Base-by-base conservation (phyloP, 768 basidiomycete genomes). In the Coprinopsis strossmayeri region DNA sequence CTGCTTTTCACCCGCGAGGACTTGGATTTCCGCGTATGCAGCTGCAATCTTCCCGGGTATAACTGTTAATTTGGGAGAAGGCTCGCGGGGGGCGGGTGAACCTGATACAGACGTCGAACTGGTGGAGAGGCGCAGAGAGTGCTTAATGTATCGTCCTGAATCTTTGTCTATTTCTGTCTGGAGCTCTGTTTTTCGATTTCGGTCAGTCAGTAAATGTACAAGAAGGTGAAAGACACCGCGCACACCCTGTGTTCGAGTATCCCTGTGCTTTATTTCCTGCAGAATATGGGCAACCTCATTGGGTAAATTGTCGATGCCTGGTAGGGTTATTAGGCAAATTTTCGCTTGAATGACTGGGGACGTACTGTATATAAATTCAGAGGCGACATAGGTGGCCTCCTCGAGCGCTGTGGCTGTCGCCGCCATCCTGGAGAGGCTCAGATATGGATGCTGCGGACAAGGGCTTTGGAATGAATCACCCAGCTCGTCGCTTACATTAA, bases 311-410 rank as follows among this genome's bases (percentile, higher is more conserved):
- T 80, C 77, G 41, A 79, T 66, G 55, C 72, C 77, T 80, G 23
- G 13, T 21, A 23, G 12, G n/a, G 24, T 20, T 44, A 24, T 35
- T 25, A 52, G 44, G 48, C 25, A 32, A 15, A 32, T 13, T 28
- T 24, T 26, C 12, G 12, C 9, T 15, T 27, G 20, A 26, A 32
- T 30, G 32, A 32, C 35, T 18, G 18, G 25, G 32, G 20, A 59
- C 71, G 32, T 26, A 76, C 78, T 77, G 61, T 78, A 77, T 38
- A 79, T 75, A 61, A 75, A 79, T 59, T 79, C 78, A 1, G 73
- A 69, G 13, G 76, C 75, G 28, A 79, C 66, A 44, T 69, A 74
- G 1, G 74, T 70, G 0, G 77, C 78, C 57, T 79, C 78, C 56
- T 79, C 78, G 28, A 73, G 53, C 53, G 72, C 74, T 21, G 53